These are phyloP conservation scores for Rhizopogon vulgaris DNA, from an alignment of 768 basidiomycete species.

Conservation along the genomic window DNA sequence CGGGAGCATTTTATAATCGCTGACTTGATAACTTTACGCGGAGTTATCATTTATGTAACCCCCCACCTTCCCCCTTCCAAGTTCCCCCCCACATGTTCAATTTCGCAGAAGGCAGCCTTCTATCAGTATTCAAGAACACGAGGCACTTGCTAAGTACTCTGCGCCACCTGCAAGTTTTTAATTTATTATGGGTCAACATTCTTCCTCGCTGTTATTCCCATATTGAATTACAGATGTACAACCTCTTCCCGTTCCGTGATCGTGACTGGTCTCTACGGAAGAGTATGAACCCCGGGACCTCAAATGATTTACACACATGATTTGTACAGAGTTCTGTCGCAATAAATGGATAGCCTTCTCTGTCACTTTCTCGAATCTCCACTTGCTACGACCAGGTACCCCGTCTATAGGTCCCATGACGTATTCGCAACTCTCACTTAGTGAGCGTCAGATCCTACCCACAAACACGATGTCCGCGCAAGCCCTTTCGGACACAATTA, in stretches of 20 bases:
- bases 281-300: too few species aligned
- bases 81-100: not conserved
- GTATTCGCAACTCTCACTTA: not conserved
- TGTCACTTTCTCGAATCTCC: not conserved
- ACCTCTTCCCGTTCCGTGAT: not conserved
- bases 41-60: not conserved
- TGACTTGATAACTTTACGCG: not conserved
- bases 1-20: not conserved
- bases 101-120: not conserved
- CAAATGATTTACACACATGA: not conserved
- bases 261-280: not conserved
- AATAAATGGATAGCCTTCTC: not conserved
- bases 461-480: too few species aligned
- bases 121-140: not conserved
- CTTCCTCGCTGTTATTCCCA: not conserved
- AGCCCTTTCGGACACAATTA: not conserved
- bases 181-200: not conserved
- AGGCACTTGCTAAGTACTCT: not conserved
- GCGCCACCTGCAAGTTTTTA: not conserved
- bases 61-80: too few species aligned
- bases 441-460: not conserved
- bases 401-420: not conserved
- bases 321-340: not conserved
- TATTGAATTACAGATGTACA: not conserved
- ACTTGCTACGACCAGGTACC: not conserved